These are phyloP conservation scores for Tuber magnatum DNA, from an alignment of 495 filamentous ascomycete species.

Conservation along the genomic window DNA sequence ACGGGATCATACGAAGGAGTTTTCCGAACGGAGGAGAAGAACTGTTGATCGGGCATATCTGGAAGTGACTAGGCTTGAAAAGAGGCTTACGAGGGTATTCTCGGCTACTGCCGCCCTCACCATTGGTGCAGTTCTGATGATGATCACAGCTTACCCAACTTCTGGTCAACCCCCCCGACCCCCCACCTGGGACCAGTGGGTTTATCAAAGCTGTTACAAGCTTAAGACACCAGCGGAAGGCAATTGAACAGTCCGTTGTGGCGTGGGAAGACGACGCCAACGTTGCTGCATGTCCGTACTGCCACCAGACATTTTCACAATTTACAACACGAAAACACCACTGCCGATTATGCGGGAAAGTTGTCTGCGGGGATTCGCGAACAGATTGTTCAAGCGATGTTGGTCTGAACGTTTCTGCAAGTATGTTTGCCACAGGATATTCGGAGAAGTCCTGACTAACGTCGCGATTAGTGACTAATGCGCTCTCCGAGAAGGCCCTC, in stretches of 20 bases:
- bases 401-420: slow-evolving; percentile 63
- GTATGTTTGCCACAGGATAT: slow-evolving; percentile 47
- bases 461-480: slow-evolving; percentile 37
- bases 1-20: slow-evolving; percentile 63
- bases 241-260: slow-evolving; percentile 82
- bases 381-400: slow-evolving; percentile 83
- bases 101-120: background rate
- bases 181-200: slow-evolving; percentile 42
- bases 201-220: slow-evolving; percentile 55
- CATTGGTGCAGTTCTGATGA: background rate
- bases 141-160: slow-evolving; percentile 63
- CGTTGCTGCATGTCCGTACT: slow-evolving; percentile 80
- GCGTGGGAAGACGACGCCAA: slow-evolving; percentile 88
- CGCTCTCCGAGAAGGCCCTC: slow-evolving; percentile 55
- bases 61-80: slow-evolving; percentile 83
- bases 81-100: slow-evolving; percentile 62
- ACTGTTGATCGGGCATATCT: slow-evolving; percentile 75
- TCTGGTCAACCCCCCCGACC: slow-evolving; percentile 61
- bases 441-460: background rate
- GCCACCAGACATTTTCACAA: slow-evolving; percentile 82
- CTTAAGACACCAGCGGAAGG: slow-evolving; percentile 61
- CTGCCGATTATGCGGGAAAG: slow-evolving; percentile 83
- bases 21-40: slow-evolving; percentile 60
- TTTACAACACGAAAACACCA: slow-evolving; percentile 90
- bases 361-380: slow-evolving; percentile 78